Base-by-base conservation (phyloP, 805 yeast species). In the Blastobotrys attinorum region DNA sequence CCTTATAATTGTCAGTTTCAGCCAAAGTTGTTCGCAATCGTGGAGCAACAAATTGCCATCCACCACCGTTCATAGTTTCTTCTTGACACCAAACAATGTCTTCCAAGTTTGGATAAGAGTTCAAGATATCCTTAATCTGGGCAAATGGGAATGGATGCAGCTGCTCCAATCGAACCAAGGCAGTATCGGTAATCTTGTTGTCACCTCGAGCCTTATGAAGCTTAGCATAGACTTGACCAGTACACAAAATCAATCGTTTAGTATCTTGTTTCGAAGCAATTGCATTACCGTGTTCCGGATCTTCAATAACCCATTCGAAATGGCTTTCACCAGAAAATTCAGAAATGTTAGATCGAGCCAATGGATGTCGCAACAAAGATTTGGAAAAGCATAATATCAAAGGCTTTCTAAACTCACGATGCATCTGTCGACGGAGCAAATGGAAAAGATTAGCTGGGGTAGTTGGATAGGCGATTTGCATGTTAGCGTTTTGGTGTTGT, bases 101-200 rank as follows among this genome's bases (percentile, higher is more conserved):
- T 65, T 83, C 81, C 50, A 82, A 63, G 64, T 79, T 79, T 59
- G 94, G 87, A 73, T 83, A 92, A 39, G 79, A 64, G 68, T 83
- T 72, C 57, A 92, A 70, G 22, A 86, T 70, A 55, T 90, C 97
- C 62, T 86, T 82, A 58, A 92, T 69, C 72, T 86, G 96, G 45
- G 92, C 89, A 70, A 72, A 92, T 68, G 98, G 98, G 97, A 92
- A 92, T 67, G 99, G 99, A 63, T 92, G 97, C 60, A 89, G 63
- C 73, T 92, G 97, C 71, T 92, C 99, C 57, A 92, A 60, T 70
- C 81, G 86, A 59, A 89, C 66, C 65, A 92, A 72, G 2, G 97
- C 96, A 47, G 97, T 87, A 56, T 78, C 78, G 66, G 77, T 86
- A 67, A 85, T 81, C 40, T 73, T 84, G 48, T 83, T 55, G 21